Evolutionary conservation across 768 basidiomycete species (phyloP).

Genomic region (Pholiota microspora): DNA sequence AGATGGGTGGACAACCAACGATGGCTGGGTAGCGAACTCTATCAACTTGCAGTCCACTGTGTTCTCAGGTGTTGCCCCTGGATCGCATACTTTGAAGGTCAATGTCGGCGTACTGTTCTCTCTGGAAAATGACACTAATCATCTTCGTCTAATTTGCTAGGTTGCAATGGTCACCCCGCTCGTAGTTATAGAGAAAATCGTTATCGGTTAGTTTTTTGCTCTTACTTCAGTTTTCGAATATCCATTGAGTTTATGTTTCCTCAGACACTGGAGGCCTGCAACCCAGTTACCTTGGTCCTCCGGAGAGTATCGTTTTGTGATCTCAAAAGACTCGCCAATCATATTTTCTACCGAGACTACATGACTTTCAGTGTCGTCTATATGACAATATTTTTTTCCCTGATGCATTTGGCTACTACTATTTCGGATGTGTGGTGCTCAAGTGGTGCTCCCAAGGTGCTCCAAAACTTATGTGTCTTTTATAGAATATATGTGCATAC

Average conservation of each 20-base stretch:
- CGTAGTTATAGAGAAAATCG: slow-evolving; percentile 59
- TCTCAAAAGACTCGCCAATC: too few relatives aligned
- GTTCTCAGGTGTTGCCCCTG: slow-evolving; percentile 41
- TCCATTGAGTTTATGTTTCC: neutral
- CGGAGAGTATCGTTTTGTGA: slow-evolving; percentile 45
- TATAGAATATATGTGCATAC: too few relatives aligned
- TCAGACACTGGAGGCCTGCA: slow-evolving; percentile 55
- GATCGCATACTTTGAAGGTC: slow-evolving; percentile 60
- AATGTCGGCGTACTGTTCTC: slow-evolving; percentile 4
- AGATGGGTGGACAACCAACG: slow-evolving; percentile 6
- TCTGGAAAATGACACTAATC: neutral
- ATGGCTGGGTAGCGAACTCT: slow-evolving; percentile 47
- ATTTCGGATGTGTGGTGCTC: too few relatives aligned
- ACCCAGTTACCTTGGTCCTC: slow-evolving; percentile 61
- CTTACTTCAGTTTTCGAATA: too few relatives aligned
- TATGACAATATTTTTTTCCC: too few relatives aligned
- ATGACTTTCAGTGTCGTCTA: too few relatives aligned
- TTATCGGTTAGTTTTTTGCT: slow-evolving; percentile 43
- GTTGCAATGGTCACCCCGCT: slow-evolving; percentile 58
- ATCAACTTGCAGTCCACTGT: slow-evolving; percentile 40
- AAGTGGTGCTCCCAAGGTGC: too few relatives aligned
- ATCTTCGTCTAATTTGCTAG: slow-evolving; percentile 17
- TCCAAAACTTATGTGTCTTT: too few relatives aligned
- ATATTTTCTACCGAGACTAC: too few relatives aligned
- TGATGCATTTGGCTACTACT: too few relatives aligned